These are phyloP conservation scores for Mucor piriformis DNA, from an alignment of 371 early-diverging fungal genomes.

Conservation along the genomic window DNA sequence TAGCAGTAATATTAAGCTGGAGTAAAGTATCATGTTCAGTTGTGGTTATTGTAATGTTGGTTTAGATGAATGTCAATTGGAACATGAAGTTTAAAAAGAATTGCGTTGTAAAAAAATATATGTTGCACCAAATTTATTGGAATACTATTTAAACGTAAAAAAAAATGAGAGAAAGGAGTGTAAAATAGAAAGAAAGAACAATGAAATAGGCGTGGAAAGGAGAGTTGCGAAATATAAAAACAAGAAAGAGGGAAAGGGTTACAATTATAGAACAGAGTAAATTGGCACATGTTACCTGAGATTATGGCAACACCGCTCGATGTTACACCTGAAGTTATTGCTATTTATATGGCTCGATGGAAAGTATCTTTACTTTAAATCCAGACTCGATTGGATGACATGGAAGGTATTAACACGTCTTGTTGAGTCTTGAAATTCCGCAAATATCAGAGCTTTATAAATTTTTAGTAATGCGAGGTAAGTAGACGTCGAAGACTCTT, in stretches of 20 bases:
- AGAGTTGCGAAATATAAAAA: neutral
- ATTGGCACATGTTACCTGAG: slow-evolving; percentile 39
- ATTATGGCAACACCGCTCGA: slow-evolving; percentile 13
- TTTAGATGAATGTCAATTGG: neutral
- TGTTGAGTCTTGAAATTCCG: too few relatives aligned
- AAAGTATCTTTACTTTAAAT: too few relatives aligned
- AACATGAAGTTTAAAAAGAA: neutral
- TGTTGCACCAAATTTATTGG: neutral
- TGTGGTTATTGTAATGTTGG: neutral
- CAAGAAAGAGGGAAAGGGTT: slow-evolving; percentile 34
- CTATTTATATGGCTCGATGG: neutral
- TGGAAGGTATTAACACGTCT: too few relatives aligned
- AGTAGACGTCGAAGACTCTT: too few relatives aligned
- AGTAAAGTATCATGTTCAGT: neutral
- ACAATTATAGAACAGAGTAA: slow-evolving; percentile 65
- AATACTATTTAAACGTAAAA: neutral
- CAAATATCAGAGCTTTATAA: too few relatives aligned
- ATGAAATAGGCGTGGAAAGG: slow-evolving; percentile 1
- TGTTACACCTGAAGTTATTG: slow-evolving; percentile 15
- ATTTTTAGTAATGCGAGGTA: too few relatives aligned
- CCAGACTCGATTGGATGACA: too few relatives aligned
- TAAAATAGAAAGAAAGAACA: neutral
- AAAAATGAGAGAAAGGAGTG: neutral
- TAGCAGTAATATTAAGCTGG: neutral
- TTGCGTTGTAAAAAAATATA: neutral